Conservation (phyloP, 139 green algal species). For the Chlorella sp. region DNA sequence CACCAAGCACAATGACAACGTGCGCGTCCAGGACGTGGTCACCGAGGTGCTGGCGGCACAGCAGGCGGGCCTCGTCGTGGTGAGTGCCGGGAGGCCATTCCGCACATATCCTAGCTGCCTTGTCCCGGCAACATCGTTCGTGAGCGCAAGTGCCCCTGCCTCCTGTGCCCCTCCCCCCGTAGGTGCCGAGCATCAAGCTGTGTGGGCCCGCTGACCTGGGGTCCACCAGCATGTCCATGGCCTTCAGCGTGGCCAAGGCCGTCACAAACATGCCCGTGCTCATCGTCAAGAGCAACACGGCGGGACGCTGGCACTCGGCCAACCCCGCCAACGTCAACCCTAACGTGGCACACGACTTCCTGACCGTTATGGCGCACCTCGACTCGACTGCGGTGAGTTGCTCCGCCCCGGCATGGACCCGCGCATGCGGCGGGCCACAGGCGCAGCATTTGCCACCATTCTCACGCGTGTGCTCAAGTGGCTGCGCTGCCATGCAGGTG, state of each 20-base stretch:
- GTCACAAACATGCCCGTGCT: conserved; percentile 14
- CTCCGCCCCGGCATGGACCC: too few species aligned
- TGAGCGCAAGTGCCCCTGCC: too few species aligned
- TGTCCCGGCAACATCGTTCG: too few species aligned
- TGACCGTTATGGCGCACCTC: conserved; percentile 21
- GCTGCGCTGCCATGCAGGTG: conserved; percentile 3
- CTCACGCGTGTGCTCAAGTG: too few species aligned
- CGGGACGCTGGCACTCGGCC: background rate
- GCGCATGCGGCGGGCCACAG: too few species aligned
- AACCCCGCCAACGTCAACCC: background rate
- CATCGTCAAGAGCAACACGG: conserved; percentile 29
- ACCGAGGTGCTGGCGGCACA: background rate
- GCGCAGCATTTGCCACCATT: too few species aligned
- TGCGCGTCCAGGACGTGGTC: conserved; percentile 4
- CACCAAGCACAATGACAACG: background rate
- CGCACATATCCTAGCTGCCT: too few species aligned
- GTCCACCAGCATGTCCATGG: conserved; percentile 2
- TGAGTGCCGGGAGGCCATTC: conserved; percentile 6
- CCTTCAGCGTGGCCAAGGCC: conserved; percentile 2
- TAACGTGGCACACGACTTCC: background rate
- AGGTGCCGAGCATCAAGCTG: conserved; percentile 19
- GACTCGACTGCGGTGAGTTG: conserved; percentile 15
- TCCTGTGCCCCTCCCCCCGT: too few species aligned
- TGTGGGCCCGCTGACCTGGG: conserved; percentile 5
- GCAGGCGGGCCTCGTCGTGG: conserved; percentile 12